Evolutionary conservation across 2,329 filamentous ascomycete species (phyloP), one percentile per base, ranked within the genome.

Genomic region (Westerdykella ornata): DNA sequence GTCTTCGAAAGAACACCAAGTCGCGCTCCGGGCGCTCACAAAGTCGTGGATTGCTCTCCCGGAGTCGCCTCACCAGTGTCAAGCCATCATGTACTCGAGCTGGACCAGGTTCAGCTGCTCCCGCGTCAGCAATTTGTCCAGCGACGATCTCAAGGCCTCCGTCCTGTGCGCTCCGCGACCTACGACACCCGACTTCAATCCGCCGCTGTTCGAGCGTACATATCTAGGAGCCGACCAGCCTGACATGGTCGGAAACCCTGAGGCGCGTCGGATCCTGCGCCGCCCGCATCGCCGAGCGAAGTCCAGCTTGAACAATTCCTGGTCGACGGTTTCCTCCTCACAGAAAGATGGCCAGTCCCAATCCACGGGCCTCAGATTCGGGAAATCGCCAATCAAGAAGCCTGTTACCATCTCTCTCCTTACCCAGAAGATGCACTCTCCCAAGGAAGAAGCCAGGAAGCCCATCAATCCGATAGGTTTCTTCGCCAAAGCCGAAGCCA

Each of bases 61-160:
- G 11, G 15, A 35, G 12, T 29, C 42, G 8, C 47, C 52, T 28
- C 47, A 44, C 3, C 42, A 44, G 19, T 57, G 48, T 41, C 45
- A 40, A 15, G 32, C 47, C 5, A 41, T 60, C 8, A 50, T 47
- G 38, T 51, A 39, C 39, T 46, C 48, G 4, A 45, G 46, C 39
- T 60, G 57, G 57, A 44, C 44, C 11, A 36, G 42, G 18, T 60
- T 57, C 46, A 45, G 39, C 12, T 22, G 44, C 11, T 39, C 42
- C 2, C 20, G 31, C 5, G 15, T 18, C 13, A 40, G 26, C 5
- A 18, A 22, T 30, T 43, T 41, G 32, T 44, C 51, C 3, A 41
- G 13, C 4, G 52, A 51, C 8, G 48, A 48, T 14, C 46, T 58
- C 36, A 56, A 50, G 26, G 50, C 49, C 11, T 57, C 54, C 4